Evolutionary conservation across 352 stramenopile species (phyloP).

Genomic region (Phytophthora citrophthora): DNA sequence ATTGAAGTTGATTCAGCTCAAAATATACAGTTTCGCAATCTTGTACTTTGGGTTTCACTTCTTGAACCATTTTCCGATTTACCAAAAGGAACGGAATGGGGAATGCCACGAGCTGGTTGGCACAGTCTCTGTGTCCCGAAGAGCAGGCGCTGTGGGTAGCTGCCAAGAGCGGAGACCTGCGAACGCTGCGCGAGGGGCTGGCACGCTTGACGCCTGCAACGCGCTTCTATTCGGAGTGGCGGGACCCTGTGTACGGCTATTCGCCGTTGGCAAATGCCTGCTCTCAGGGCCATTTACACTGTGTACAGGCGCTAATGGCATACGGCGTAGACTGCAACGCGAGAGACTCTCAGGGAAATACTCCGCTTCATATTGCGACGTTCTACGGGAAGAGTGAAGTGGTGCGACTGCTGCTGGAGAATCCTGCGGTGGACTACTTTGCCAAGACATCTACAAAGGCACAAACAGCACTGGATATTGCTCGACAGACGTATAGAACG

Average conservation of each 20-base stretch:
- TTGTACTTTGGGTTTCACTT: not conserved
- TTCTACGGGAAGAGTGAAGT: conserved; percentile 69
- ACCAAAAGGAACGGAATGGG: conserved; percentile 42
- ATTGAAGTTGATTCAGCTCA: not conserved
- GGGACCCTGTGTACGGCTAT: conserved; percentile 63
- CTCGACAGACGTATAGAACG: conserved; percentile 57
- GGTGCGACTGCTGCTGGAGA: conserved; percentile 68
- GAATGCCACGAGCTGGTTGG: conserved; percentile 76
- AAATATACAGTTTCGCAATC: conserved; percentile 2
- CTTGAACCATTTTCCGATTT: conserved; percentile 12
- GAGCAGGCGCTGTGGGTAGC: conserved; percentile 82
- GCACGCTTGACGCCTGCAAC: conserved; percentile 60
- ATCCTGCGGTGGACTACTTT: conserved; percentile 55
- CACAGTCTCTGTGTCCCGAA: conserved; percentile 71
- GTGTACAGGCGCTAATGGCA: conserved; percentile 59
- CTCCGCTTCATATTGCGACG: conserved; percentile 72
- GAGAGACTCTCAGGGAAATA: conserved; percentile 64
- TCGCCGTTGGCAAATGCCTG: conserved; percentile 75
- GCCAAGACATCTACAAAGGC: conserved; percentile 55
- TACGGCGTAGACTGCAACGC: conserved; percentile 65
- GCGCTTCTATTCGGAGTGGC: conserved; percentile 74
- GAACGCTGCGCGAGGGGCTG: conserved; percentile 54
- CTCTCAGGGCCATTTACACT: conserved; percentile 64
- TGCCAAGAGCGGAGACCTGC: conserved; percentile 73
- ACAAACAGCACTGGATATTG: conserved; percentile 77